Base-by-base conservation (phyloP, 179 eudicot genomes). In the Beta macrorhiza region DNA sequence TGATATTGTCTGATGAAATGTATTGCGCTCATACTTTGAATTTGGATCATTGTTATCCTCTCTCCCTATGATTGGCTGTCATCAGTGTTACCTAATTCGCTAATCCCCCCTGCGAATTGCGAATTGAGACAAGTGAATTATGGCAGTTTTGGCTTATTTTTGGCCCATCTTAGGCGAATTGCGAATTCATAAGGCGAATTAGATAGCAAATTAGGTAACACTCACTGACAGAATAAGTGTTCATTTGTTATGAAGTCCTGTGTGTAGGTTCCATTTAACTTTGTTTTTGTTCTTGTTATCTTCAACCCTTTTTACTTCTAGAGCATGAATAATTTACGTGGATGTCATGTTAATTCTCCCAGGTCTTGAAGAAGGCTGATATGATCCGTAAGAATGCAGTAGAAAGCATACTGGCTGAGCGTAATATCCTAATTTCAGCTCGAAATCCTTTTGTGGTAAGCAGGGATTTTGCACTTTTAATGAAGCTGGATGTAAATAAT, bases 391-490 rank as follows among this genome's bases (percentile, higher is more conserved):
- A 97, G 87, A 97, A 92, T 88, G 93, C 98, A 82, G 99, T 97
- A 49, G 98, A 97, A 82, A 97, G 99, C 88, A 97, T 97, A 82
- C 86, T 97, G 91, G 99, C 99, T 16, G 99, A 97, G 85, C 96
- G 99, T 76, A 88, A 97, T 83, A 97, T 97, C 83, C 83, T 97
- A 76, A 97, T 97, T 78, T 85, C 99, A 69, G 91, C 93, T 72
- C 92, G 99, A 44, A 97, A 97, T 88, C 98, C 98, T 84, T 97
- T 97, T 89, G 98, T 97, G 97, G 99, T 97, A 82, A 89, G 95
- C 75, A 83, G 63, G 80, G 53, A 59, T 14, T 77, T 84, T 62
- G 19, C 51, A 67, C 29, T 67, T 67, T 9, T 45, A 76, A 53
- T 67, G 71, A 19, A 74, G 10, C 51, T 72, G 67, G 80, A 37